Evolutionary conservation across 768 basidiomycete genomes (phyloP).

Genomic region (Leccinum longicurvipes): DNA sequence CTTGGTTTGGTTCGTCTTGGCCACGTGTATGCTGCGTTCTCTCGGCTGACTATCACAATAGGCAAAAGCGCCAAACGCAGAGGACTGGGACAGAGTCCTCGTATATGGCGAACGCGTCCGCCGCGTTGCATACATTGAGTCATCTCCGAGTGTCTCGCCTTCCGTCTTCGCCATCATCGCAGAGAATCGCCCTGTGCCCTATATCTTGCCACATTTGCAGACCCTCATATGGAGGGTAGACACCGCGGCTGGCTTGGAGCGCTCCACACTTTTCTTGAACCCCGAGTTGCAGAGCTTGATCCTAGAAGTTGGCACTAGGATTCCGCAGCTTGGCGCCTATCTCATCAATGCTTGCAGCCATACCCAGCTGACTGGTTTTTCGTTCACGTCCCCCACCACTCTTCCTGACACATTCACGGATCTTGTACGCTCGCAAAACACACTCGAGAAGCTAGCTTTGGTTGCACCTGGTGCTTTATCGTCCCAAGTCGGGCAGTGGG

Average conservation of each 20-base stretch:
- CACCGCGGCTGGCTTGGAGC: slow-evolving; percentile 61
- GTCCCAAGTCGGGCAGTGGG: slow-evolving; percentile 70
- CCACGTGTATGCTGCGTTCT: not conserved
- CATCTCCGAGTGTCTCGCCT: slow-evolving; percentile 56
- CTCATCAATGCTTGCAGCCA: slow-evolving; percentile 62
- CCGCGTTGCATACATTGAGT: slow-evolving; percentile 68
- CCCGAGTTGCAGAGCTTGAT: slow-evolving; percentile 59
- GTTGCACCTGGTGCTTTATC: slow-evolving; percentile 74
- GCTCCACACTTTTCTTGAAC: slow-evolving; percentile 61
- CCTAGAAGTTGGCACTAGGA: slow-evolving; percentile 56
- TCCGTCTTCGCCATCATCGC: slow-evolving; percentile 67
- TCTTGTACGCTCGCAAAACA: slow-evolving; percentile 55
- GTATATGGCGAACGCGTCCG: slow-evolving; percentile 66
- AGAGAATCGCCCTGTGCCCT: slow-evolving; percentile 57
- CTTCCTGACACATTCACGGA: slow-evolving; percentile 72
- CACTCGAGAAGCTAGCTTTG: slow-evolving; percentile 58
- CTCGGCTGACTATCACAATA: slow-evolving; percentile 25
- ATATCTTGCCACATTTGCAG: slow-evolving; percentile 66
- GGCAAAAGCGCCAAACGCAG: slow-evolving; percentile 58
- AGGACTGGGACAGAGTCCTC: slow-evolving; percentile 68
- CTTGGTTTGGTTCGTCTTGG: slow-evolving; percentile 63
- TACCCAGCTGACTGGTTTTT: slow-evolving; percentile 62
- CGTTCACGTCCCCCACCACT: slow-evolving; percentile 64
- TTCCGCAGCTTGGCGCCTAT: slow-evolving; percentile 59
- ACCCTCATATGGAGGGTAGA: slow-evolving; percentile 73